Evolutionary conservation across 2,329 filamentous ascomycete genomes (phyloP).

Genomic region (Fusarium sublunatum): DNA sequence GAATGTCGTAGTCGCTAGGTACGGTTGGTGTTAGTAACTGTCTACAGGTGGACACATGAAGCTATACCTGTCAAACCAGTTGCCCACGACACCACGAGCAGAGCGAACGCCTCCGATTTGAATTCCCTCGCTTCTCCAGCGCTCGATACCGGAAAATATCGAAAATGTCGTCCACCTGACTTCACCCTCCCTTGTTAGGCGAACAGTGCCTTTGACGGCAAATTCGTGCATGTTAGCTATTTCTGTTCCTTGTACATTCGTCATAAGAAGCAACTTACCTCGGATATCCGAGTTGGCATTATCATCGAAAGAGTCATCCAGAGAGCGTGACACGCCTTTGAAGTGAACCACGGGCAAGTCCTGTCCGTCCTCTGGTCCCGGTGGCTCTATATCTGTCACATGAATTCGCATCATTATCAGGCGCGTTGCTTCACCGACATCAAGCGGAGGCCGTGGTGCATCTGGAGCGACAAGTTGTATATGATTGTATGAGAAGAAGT

Average conservation of each 20-base stretch:
- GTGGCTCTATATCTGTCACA: slow-evolving; percentile 69
- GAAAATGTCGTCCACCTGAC: slow-evolving; percentile 79
- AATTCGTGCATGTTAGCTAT: slow-evolving; percentile 41
- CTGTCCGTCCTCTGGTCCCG: slow-evolving; percentile 67
- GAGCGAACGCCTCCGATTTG: slow-evolving; percentile 76
- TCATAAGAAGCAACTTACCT: slow-evolving; percentile 58
- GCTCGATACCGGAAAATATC: slow-evolving; percentile 71
- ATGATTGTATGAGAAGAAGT: slow-evolving; percentile 70
- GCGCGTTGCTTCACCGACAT: slow-evolving; percentile 73
- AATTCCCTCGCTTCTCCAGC: slow-evolving; percentile 81
- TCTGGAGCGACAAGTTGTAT: slow-evolving; percentile 53
- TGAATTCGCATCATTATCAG: slow-evolving; percentile 76
- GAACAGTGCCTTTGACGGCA: slow-evolving; percentile 64
- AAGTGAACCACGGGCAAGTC: slow-evolving; percentile 75
- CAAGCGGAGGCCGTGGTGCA: slow-evolving; percentile 64
- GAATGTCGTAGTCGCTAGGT: slow-evolving; percentile 69
- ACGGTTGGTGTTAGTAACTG: background rate
- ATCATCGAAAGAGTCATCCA: slow-evolving; percentile 74
- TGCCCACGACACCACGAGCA: slow-evolving; percentile 75
- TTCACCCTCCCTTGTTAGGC: slow-evolving; percentile 75
- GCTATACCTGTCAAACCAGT: slow-evolving; percentile 79
- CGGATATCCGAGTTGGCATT: slow-evolving; percentile 74
- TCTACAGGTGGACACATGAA: background rate
- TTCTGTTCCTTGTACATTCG: background rate
- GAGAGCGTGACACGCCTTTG: slow-evolving; percentile 67